Conservation (phyloP, 352 stramenopile species). For the Phytophthora litchii region DNA sequence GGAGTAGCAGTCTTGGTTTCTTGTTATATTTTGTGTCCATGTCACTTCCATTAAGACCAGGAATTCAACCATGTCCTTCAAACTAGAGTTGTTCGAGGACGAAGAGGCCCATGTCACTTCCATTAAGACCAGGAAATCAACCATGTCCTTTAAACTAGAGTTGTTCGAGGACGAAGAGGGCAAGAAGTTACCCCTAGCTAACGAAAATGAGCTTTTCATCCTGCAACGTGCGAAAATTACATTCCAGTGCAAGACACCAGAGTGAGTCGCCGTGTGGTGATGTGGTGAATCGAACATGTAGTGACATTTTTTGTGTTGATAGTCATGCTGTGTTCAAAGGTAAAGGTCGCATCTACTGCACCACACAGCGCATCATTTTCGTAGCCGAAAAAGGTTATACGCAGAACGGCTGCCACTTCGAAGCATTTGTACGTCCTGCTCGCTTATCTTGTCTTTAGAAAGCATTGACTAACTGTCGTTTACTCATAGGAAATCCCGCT, state of each 20-base stretch:
- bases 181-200: slow-evolving; percentile 75
- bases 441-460: not conserved
- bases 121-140: not conserved
- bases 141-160: slow-evolving; percentile 28
- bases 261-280: slow-evolving; percentile 41
- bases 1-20: not conserved
- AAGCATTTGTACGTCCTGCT: slow-evolving; percentile 62
- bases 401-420: slow-evolving; percentile 72
- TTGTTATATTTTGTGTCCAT: slow-evolving; percentile 16
- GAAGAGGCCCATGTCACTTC: slow-evolving; percentile 41
- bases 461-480: not conserved
- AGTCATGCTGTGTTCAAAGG: slow-evolving; percentile 63
- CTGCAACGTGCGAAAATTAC: slow-evolving; percentile 80
- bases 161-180: slow-evolving; percentile 73
- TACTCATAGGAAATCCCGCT: slow-evolving; percentile 74
- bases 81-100: slow-evolving; percentile 69
- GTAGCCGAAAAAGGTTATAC: slow-evolving; percentile 71
- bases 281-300: not conserved
- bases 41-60: slow-evolving; percentile 2
- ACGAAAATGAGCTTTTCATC: slow-evolving; percentile 86
- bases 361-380: slow-evolving; percentile 86
- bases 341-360: slow-evolving; percentile 87
- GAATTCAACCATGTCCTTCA: no score
- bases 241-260: slow-evolving; percentile 66
- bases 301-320: not conserved